Evolutionary conservation across 1,284 basidiomycete genomes (phyloP), one percentile per base, ranked within the genome.

Genomic region (Ganoderma lucidum): DNA sequence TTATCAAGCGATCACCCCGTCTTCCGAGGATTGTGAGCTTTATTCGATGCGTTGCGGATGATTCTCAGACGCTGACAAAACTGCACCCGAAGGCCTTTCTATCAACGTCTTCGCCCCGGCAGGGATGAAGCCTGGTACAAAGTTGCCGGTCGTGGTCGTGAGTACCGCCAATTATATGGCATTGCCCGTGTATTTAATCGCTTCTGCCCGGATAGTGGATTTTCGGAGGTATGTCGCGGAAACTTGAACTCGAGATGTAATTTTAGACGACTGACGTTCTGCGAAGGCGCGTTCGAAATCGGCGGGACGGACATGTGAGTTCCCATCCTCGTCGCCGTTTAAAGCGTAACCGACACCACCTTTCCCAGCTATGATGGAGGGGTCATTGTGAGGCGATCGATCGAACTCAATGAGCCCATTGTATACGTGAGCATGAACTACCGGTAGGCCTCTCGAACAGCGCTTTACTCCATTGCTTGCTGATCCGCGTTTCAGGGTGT

Each of bases 21-120:
- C 69, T 3, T 75, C 78, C 32, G 87, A 89, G 75, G 86, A 88
- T 72, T 89, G 86, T 87, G 68, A 73, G 83, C 72, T 15, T 17
- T 2, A 19, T 35, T 28, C n/a, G 8, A 8, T 35, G 30, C 28
- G n/a, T 23, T 19, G 3, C 51, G 53, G 6, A 17, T 23, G 19
- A 19, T 9, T 9, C 15, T 48, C 23, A 32, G 6, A 51, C 17
- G 5, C 65, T 70, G 23, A 70, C 62, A 9, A 28, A 8, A 4
- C 28, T 62, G 19, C 14, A n/a, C 8, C 37, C 15, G n/a, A 39
- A 63, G 67, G 64, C 9, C 63, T 74, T n/a, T 63, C 68, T 15
- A 42, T 73, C 32, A 73, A 73, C 41, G 72, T 73, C 12, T 48
- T 71, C 39, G 66, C 68, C 6, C 72, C 72, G 14, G 70, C 70